Evolutionary conservation across 441 rosid species (phyloP).

Genomic region (Omphalea diandra): DNA sequence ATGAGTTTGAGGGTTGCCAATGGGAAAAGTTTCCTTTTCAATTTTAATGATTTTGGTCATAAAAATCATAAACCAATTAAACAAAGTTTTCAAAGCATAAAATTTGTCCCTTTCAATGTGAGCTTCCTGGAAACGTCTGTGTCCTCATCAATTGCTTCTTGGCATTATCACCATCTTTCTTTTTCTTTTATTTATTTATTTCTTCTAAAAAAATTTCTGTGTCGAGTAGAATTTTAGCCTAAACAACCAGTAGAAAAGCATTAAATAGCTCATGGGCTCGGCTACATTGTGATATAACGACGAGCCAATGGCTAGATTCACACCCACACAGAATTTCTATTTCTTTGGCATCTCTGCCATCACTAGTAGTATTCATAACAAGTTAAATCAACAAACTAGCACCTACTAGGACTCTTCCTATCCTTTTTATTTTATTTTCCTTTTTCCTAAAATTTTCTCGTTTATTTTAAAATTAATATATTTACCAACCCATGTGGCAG

Average conservation of each 20-base stretch:
- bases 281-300: neutral
- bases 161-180: constrained; percentile 22
- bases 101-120: constrained; percentile 2
- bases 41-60: neutral
- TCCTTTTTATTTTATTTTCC: no score
- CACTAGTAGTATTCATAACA: no score
- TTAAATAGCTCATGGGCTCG: neutral
- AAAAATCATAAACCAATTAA: constrained; percentile 4
- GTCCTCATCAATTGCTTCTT: constrained; percentile 11
- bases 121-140: constrained; percentile 26
- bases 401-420: no score
- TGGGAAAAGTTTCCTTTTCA: neutral
- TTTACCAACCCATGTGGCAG: no score
- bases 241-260: neutral
- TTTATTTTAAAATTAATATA: no score
- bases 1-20: neutral
- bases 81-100: neutral
- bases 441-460: no score
- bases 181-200: neutral
- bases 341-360: no score
- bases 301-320: no score
- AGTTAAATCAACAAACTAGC: no score
- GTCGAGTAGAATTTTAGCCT: neutral
- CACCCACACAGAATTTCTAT: no score
- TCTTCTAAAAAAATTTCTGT: neutral